A percentile compares a stretch with the other conserved stretches of the same genome.
These are phyloP conservation scores for Lumnitzera racemosa DNA, from an alignment of 345 rosid species.

Conservation along the genomic window DNA sequence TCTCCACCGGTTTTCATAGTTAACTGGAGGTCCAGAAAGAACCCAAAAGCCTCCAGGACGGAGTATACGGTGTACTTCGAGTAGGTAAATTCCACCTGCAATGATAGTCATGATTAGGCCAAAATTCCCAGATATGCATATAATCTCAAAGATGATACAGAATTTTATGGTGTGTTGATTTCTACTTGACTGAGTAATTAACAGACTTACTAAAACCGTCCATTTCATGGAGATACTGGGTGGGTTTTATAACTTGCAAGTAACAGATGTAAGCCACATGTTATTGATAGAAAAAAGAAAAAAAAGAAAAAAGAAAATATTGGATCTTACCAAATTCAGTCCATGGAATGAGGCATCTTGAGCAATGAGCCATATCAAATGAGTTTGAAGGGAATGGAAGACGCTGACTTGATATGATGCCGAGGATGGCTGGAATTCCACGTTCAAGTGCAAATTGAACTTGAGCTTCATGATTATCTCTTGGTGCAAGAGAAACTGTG, in stretches of 20 bases:
- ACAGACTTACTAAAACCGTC: no score
- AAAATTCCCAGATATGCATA: not conserved
- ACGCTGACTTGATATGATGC: constrained; percentile 95
- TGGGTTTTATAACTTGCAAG: not conserved
- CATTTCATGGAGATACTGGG: no score
- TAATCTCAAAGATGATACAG: not conserved
- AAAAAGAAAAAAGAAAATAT: not conserved
- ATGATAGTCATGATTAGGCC: constrained; percentile 9
- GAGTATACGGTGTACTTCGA: constrained; percentile 82
- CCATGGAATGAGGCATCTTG: constrained; percentile 99
- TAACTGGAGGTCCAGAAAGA: constrained; percentile 95
- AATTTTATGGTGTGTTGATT: no score
- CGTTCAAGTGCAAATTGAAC: constrained; percentile 98
- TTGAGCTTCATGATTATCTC: constrained; percentile 99
- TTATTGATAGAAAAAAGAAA: not conserved
- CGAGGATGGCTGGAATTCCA: constrained; percentile 94
- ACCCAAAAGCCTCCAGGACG: constrained; percentile 99
- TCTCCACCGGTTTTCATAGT: constrained; percentile 82
- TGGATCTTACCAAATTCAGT: constrained; percentile 75
- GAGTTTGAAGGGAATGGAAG: constrained; percentile 95
- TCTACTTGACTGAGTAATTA: no score
- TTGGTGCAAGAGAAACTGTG: constrained; percentile 91
- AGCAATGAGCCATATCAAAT: constrained; percentile 99
- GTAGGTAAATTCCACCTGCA: constrained; percentile 90
- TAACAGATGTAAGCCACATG: not conserved